Conservation (phyloP, 2,329 filamentous ascomycete species). For the Cercospora sojina region DNA sequence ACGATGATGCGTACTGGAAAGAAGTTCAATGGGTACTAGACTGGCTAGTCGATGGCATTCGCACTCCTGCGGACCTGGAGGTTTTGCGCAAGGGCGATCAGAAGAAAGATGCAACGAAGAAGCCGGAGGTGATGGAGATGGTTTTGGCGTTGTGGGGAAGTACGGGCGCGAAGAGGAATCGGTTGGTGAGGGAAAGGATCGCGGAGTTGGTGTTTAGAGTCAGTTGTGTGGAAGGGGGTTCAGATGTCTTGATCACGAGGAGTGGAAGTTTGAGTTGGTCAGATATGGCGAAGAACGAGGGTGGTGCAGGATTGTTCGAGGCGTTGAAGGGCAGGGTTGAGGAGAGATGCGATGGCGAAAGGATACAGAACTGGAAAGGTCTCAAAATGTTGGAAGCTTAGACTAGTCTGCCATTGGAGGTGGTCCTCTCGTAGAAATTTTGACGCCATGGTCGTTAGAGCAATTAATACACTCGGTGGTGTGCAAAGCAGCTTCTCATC, state of each 20-base stretch:
- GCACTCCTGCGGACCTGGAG: conserved; percentile 58
- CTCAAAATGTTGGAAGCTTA: neutral
- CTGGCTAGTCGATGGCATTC: conserved; percentile 68
- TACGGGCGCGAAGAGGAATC: conserved; percentile 58
- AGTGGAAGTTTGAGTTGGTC: conserved; percentile 75
- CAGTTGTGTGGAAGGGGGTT: conserved; percentile 67
- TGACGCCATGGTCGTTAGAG: neutral
- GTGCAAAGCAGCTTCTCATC: neutral
- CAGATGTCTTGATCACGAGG: conserved; percentile 76
- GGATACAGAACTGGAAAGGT: conserved; percentile 64
- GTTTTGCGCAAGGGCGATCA: conserved; percentile 66
- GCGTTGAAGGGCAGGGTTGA: conserved; percentile 60
- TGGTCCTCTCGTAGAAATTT: neutral
- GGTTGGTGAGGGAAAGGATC: conserved; percentile 60
- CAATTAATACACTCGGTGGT: neutral
- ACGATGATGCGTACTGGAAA: conserved; percentile 70
- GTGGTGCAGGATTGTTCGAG: conserved; percentile 43
- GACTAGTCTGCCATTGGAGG: neutral
- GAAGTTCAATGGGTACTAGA: conserved; percentile 74
- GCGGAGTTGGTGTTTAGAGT: conserved; percentile 63
- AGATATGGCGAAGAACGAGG: conserved; percentile 55
- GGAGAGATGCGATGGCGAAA: conserved; percentile 65
- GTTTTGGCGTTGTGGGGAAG: conserved; percentile 67
- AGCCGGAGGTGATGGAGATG: conserved; percentile 49
- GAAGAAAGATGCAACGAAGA: conserved; percentile 53